These are phyloP conservation scores for Escallonia herrerae DNA, from an alignment of 129 eudicot species.

Conservation along the genomic window DNA sequence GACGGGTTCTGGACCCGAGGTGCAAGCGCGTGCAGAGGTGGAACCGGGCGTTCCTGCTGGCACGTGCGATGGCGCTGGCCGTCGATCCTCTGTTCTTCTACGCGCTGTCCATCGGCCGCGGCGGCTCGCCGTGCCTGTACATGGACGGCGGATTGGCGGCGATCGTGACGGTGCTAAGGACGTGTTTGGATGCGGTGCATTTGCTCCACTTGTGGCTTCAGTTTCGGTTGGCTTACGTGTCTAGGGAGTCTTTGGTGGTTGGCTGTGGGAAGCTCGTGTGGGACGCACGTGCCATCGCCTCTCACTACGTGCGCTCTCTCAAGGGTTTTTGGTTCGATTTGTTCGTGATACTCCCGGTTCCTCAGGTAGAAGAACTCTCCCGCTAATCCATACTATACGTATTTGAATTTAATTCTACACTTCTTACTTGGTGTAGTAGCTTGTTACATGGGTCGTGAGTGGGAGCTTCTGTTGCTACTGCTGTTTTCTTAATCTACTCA, in stretches of 20 bases:
- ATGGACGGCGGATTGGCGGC: constrained; percentile 87
- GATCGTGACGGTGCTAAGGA: constrained; percentile 57
- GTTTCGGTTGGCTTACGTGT: constrained; percentile 87
- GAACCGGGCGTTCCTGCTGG: constrained; percentile 68
- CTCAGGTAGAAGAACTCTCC: constrained; percentile 50
- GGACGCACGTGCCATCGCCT: constrained; percentile 67
- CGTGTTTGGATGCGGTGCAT: constrained; percentile 74
- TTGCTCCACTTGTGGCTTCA: constrained; percentile 75
- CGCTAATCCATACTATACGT: too few relatives aligned
- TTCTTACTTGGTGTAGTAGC: too few relatives aligned
- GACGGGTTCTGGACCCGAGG: constrained; percentile 63
- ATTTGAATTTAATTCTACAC: too few relatives aligned
- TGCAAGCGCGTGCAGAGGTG: constrained; percentile 68
- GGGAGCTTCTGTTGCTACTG: too few relatives aligned
- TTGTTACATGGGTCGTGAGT: too few relatives aligned
- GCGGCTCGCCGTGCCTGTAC: constrained; percentile 70
- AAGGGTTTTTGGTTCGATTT: constrained; percentile 91
- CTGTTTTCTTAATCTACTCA: too few relatives aligned
- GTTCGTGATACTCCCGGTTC: constrained; percentile 88
- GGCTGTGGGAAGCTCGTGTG: constrained; percentile 99
- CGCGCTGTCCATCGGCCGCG: constrained; percentile 74
- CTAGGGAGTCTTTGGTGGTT: constrained; percentile 88
- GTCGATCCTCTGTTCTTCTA: constrained; percentile 89
- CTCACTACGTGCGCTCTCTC: constrained; percentile 66
- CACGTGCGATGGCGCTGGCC: constrained; percentile 86